These are phyloP conservation scores for Puccinellia tenuiflora DNA, from an alignment of 176 grass and related monocot genomes.

Conservation along the genomic window DNA sequence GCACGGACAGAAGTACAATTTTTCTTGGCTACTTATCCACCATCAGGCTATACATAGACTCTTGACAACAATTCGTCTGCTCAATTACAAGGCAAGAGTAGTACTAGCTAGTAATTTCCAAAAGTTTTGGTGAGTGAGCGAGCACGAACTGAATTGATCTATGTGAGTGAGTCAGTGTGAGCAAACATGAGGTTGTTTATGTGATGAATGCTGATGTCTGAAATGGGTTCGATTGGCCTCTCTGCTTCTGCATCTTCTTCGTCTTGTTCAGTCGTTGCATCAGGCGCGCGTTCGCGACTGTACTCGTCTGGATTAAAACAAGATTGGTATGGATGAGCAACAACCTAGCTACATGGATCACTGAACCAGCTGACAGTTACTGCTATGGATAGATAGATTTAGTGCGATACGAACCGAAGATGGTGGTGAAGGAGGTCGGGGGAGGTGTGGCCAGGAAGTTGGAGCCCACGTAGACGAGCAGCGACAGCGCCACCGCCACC, in stretches of 20 bases:
- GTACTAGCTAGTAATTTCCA: too few species aligned
- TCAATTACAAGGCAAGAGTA: neutral
- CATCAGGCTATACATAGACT: neutral
- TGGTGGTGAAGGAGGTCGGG: slow-evolving; percentile 42
- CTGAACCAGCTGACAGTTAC: neutral
- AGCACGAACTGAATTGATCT: neutral
- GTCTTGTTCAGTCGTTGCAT: neutral
- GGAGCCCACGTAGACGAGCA: slow-evolving; percentile 50
- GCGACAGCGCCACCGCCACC: slow-evolving; percentile 34
- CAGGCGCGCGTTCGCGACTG: neutral
- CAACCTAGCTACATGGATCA: neutral
- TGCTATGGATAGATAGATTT: neutral
- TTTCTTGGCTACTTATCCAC: neutral
- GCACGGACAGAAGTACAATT: neutral
- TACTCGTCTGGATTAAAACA: slow-evolving; percentile 24
- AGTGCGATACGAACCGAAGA: slow-evolving; percentile 36
- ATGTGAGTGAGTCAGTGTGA: neutral
- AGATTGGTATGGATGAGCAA: neutral
- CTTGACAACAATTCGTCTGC: neutral
- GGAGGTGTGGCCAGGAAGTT: slow-evolving; percentile 59
- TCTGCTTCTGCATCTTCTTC: neutral
- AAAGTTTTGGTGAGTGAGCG: neutral
- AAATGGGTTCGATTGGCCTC: slow-evolving; percentile 34
- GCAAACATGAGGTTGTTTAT: slow-evolving; percentile 43
- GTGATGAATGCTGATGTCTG: slow-evolving; percentile 35